phyloP scores from a whole-genome alignment of 2,329 filamentous ascomycete species.

The Colletotrichum sp. region DNA sequence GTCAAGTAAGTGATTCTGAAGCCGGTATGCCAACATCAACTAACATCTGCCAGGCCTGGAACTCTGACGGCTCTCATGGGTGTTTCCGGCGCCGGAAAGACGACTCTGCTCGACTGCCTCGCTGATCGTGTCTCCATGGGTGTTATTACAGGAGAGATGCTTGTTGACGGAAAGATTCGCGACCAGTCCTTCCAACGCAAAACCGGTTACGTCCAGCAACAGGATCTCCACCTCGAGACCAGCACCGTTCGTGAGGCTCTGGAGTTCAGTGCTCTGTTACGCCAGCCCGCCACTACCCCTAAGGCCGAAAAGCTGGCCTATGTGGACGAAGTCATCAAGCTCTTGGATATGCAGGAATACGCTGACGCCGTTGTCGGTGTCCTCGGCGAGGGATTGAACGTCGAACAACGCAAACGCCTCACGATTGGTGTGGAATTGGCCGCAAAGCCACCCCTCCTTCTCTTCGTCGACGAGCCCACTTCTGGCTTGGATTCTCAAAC shows the following conservation, averaged over 20 bases:
- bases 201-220: conserved; percentile 71
- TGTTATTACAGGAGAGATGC: conserved; percentile 69
- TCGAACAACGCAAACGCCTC: conserved; percentile 58
- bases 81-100: conserved; percentile 34
- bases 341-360: conserved; percentile 60
- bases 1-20: conserved; percentile 59
- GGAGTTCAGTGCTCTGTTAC: conserved; percentile 69
- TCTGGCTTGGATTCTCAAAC: conserved; percentile 79
- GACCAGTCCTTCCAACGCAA: conserved; percentile 72
- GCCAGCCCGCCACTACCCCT: conserved; percentile 65
- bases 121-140: conserved; percentile 73
- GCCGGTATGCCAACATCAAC: not conserved
- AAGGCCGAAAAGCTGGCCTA: conserved; percentile 29
- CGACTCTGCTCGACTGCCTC: conserved; percentile 65
- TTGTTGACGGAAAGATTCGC: conserved; percentile 68
- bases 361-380: conserved; percentile 74
- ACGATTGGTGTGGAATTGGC: conserved; percentile 81
- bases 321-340: conserved; percentile 34
- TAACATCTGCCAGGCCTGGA: conserved; percentile 28
- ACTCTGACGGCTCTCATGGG: conserved; percentile 69
- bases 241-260: conserved; percentile 65
- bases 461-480: conserved; percentile 81
- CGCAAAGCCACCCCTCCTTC: conserved; percentile 72
- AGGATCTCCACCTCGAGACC: conserved; percentile 49
- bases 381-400: conserved; percentile 60